Conservation (phyloP, 768 basidiomycete genomes). For the Mycena chlorophos region DNA sequence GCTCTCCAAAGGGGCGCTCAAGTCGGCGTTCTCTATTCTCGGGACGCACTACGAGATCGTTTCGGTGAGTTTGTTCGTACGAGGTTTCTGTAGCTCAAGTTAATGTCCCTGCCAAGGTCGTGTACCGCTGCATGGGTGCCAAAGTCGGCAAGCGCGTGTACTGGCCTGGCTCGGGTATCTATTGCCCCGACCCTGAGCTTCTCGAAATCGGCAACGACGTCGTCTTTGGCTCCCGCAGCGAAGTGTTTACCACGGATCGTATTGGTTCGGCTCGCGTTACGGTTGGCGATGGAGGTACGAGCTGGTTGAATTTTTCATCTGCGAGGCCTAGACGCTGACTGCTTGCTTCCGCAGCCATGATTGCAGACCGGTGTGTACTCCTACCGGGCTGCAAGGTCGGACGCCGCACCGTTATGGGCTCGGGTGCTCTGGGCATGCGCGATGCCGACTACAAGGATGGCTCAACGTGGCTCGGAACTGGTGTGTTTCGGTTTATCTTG, state of each 20-base stretch:
- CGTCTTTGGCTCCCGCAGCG: conserved; percentile 48
- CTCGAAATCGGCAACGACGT: conserved; percentile 51
- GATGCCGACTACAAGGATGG: conserved; percentile 42
- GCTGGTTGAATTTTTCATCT: neutral
- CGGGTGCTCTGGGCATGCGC: conserved; percentile 47
- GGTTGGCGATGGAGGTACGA: conserved; percentile 42
- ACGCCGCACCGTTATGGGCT: conserved; percentile 44
- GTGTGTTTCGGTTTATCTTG: conserved; percentile 23
- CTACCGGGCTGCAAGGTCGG: conserved; percentile 44
- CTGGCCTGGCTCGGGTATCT: conserved; percentile 49
- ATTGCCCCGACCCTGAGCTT: conserved; percentile 48
- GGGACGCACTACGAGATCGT: conserved; percentile 49
- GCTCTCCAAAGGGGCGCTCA: conserved; percentile 38
- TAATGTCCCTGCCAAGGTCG: conserved; percentile 25
- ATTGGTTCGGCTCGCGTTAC: conserved; percentile 41
- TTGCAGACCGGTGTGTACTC: conserved; percentile 51
- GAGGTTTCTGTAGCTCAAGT: neutral
- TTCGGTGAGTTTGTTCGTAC: conserved; percentile 32
- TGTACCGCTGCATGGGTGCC: conserved; percentile 50
- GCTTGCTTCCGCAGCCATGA: conserved; percentile 37
- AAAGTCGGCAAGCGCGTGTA: conserved; percentile 49
- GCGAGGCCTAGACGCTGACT: neutral
- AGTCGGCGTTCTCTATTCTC: conserved; percentile 41
- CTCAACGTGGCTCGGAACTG: conserved; percentile 49
- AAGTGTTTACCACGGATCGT: conserved; percentile 45